Percentiles rank a stretch among this genome's conserved stretches.
Evolutionary conservation across 345 rosid species (phyloP).

Genomic region (Rhodamnia argentea): DNA sequence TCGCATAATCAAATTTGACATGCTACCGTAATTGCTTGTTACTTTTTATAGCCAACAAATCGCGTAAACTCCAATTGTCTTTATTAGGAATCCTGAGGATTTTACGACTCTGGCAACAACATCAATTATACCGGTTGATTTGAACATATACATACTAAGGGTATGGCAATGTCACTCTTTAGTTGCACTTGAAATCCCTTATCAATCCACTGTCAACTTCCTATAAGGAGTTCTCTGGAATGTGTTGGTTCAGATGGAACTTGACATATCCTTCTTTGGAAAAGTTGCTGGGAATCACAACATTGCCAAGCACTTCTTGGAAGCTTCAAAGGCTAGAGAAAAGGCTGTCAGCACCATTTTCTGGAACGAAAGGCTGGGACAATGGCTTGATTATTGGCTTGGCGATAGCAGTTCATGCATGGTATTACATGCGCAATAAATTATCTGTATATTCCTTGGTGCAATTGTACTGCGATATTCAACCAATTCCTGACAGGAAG

Average conservation of each 20-base stretch:
- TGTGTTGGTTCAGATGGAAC: constrained; percentile 65
- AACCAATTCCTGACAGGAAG: constrained; percentile 22
- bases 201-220: not conserved
- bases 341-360: constrained; percentile 46
- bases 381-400: constrained; percentile 91
- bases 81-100: constrained; percentile 45
- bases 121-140: constrained; percentile 75
- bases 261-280: constrained; percentile 64
- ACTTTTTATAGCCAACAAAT: not conserved
- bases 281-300: constrained; percentile 33
- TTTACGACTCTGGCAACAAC: constrained; percentile 63
- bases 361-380: constrained; percentile 60
- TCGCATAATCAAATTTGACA: not conserved
- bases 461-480: not conserved
- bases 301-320: constrained; percentile 27
- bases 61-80: not conserved
- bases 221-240: not conserved
- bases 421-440: not conserved
- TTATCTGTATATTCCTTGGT: not conserved
- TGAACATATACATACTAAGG: constrained; percentile 62
- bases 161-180: constrained; percentile 11
- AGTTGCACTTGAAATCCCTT: not conserved
- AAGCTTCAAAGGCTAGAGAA: constrained; percentile 52
- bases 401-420: constrained; percentile 1
- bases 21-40: not conserved